Evolutionary conservation across 75 land plant species (phyloP).

Genomic region (Pseudotsuga menziesii): DNA sequence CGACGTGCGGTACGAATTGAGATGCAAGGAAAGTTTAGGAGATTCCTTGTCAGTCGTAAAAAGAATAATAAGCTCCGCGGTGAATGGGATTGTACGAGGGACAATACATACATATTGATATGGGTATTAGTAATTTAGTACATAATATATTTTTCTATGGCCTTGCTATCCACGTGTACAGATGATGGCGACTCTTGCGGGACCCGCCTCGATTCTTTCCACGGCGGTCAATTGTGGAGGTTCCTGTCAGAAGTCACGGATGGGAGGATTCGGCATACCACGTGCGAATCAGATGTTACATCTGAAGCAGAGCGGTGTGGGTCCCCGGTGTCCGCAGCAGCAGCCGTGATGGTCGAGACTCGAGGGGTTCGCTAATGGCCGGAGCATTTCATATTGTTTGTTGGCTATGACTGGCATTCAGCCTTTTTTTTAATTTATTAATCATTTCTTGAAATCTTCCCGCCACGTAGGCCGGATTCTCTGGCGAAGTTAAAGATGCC

Average conservation of each 20-base stretch:
- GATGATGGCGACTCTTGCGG: too few relatives aligned
- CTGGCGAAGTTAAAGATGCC: neutral
- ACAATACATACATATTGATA: neutral
- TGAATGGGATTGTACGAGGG: neutral
- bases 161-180: neutral
- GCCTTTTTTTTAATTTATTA: neutral
- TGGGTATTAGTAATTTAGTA: neutral
- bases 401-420: neutral
- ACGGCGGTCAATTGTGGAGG: slow-evolving; percentile 4
- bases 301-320: neutral
- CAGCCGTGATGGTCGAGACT: neutral
- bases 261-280: slow-evolving; percentile 6
- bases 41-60: slow-evolving; percentile 10
- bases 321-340: too few relatives aligned
- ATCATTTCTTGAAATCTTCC: neutral
- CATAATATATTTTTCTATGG: neutral
- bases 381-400: neutral
- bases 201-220: neutral
- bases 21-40: slow-evolving; percentile 8
- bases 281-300: slow-evolving; percentile 14
- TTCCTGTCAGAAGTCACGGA: slow-evolving; percentile 11
- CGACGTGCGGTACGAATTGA: slow-evolving; percentile 9
- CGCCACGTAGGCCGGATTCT: slow-evolving; percentile 2
- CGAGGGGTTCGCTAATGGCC: neutral
- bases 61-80: slow-evolving; percentile 3